phyloP scores from a whole-genome alignment of 2,329 filamentous ascomycete genomes.

The Cladophialophora immunda region DNA sequence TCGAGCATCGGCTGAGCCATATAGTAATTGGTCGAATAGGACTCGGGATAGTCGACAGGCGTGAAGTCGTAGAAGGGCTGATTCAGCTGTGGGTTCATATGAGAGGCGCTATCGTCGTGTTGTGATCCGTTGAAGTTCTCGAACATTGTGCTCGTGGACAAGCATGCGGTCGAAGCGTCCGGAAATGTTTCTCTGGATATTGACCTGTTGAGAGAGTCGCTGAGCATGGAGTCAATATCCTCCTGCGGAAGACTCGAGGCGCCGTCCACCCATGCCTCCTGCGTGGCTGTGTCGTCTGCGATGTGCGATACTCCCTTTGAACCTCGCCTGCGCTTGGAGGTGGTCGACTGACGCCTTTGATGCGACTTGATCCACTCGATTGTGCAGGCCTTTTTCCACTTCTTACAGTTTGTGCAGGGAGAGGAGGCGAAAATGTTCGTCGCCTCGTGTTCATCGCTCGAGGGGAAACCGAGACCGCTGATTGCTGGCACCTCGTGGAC shows the following conservation, averaged over 20 bases:
- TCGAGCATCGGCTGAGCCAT: background rate
- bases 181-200: conserved; percentile 4
- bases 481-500: background rate
- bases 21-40: background rate
- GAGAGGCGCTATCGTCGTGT: conserved; percentile 3
- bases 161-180: background rate
- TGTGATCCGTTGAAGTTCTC: conserved; percentile 1
- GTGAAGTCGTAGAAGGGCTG: conserved; percentile 5
- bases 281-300: background rate
- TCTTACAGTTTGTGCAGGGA: conserved; percentile 54
- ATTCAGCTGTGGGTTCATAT: conserved; percentile 8
- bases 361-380: conserved; percentile 38
- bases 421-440: conserved; percentile 24
- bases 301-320: conserved; percentile 4
- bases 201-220: conserved; percentile 19
- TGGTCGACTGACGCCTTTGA: conserved; percentile 19
- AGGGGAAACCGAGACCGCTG: conserved; percentile 15
- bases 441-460: conserved; percentile 12
- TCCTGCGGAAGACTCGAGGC: background rate
- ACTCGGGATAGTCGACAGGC: background rate
- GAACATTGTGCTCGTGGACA: background rate
- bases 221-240: conserved; percentile 7
- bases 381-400: conserved; percentile 42
- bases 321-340: conserved; percentile 14
- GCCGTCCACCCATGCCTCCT: conserved; percentile 4